These are phyloP conservation scores for Xylaria multiplex DNA, from an alignment of 2,329 filamentous ascomycete genomes.

Conservation along the genomic window DNA sequence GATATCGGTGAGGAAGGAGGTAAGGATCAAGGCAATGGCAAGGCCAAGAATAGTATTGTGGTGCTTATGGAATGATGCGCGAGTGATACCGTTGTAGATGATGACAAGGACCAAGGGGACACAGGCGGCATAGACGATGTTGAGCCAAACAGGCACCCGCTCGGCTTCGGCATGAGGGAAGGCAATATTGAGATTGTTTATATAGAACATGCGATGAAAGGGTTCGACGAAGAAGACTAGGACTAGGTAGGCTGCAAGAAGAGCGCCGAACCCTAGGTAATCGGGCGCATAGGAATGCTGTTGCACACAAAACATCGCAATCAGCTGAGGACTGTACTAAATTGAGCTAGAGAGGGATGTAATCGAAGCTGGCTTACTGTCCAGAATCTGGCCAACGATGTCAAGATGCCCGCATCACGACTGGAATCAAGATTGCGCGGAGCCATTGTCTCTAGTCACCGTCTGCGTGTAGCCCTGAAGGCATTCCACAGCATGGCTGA, in stretches of 20 bases:
- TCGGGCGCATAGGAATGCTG: slow-evolving; percentile 88
- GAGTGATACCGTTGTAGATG: slow-evolving; percentile 69
- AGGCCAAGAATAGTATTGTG: slow-evolving; percentile 88
- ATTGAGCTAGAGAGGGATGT: background rate
- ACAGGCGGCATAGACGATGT: slow-evolving; percentile 80
- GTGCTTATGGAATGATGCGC: slow-evolving; percentile 77
- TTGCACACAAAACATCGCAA: slow-evolving; percentile 34
- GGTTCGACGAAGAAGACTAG: slow-evolving; percentile 78
- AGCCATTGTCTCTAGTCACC: slow-evolving; percentile 58
- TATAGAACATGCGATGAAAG: slow-evolving; percentile 93
- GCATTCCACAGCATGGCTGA: slow-evolving; percentile 52
- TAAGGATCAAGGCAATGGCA: slow-evolving; percentile 78
- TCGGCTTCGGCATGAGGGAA: slow-evolving; percentile 88
- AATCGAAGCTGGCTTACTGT: slow-evolving; percentile 51
- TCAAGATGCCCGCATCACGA: slow-evolving; percentile 44
- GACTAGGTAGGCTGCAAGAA: slow-evolving; percentile 75
- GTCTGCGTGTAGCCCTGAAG: slow-evolving; percentile 53
- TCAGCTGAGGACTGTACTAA: slow-evolving; percentile 15
- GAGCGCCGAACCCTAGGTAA: slow-evolving; percentile 79
- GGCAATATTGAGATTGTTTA: slow-evolving; percentile 84
- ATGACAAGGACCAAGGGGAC: slow-evolving; percentile 75
- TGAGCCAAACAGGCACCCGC: slow-evolving; percentile 81
- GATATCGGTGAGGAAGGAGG: slow-evolving; percentile 85
- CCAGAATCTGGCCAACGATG: slow-evolving; percentile 58
- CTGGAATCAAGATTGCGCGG: slow-evolving; percentile 42